A percentile compares a stretch with the other conserved stretches of the same genome.
These are phyloP conservation scores for Brachypodium distachyon DNA, from an alignment of 202 grass and related monocot genomes.

Conservation along the genomic window DNA sequence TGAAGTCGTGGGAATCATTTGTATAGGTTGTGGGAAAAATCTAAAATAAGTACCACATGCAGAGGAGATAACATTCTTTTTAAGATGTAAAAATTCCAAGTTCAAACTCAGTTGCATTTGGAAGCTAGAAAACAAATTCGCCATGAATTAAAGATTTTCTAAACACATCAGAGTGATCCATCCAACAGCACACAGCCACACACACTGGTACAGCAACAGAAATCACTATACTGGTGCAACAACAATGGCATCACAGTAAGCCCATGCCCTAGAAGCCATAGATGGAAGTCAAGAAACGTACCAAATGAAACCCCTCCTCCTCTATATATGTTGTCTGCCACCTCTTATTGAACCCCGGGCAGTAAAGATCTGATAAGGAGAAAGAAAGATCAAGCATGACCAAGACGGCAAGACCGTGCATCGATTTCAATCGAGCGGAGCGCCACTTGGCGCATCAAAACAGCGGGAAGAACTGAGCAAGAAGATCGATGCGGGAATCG, in stretches of 20 bases:
- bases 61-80: too few species aligned
- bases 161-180: not conserved
- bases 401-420: not conserved
- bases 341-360: not conserved
- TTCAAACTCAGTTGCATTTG: too few species aligned
- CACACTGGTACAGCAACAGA: not conserved
- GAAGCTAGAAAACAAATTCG: too few species aligned
- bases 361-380: not conserved
- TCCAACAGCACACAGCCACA: not conserved
- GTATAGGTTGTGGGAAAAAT: too few species aligned
- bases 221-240: not conserved
- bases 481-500: not conserved
- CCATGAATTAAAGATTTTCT: too few species aligned
- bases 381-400: not conserved
- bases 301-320: not conserved
- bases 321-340: too few species aligned
- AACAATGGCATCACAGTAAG: not conserved
- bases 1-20: too few species aligned
- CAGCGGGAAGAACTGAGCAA: not conserved
- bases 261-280: too few species aligned
- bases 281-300: conserved; percentile 3
- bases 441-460: not conserved
- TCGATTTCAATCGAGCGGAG: not conserved
- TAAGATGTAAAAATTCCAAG: too few species aligned
- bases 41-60: too few species aligned